A percentile compares a stretch with the other conserved stretches of the same genome.
These are phyloP conservation scores for Spathaspora girioi DNA, from an alignment of 805 yeast genomes.

Conservation along the genomic window DNA sequence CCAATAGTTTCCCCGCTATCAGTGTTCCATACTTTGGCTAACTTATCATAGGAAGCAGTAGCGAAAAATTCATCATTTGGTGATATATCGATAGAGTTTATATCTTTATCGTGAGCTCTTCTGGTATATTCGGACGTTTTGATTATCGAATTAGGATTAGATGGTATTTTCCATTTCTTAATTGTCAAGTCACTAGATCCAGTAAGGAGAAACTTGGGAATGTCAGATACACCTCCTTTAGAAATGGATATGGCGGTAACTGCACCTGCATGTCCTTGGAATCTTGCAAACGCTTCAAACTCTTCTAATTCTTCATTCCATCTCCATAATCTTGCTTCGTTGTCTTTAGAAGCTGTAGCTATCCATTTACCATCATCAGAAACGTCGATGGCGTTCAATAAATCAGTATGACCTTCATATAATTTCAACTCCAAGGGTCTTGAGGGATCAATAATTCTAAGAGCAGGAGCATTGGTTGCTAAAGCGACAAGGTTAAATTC, in stretches of 20 bases:
- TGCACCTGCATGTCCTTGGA: conserved; percentile 83
- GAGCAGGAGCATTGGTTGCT: conserved; percentile 91
- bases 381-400: conserved; percentile 76
- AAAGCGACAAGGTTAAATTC: conserved; percentile 57
- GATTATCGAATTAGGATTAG: conserved; percentile 28
- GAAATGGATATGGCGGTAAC: conserved; percentile 82
- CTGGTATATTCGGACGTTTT: conserved; percentile 80
- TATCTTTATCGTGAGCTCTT: conserved; percentile 95
- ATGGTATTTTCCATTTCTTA: conserved; percentile 80
- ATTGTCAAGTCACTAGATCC: conserved; percentile 83
- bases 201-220: conserved; percentile 72
- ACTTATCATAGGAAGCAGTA: conserved; percentile 90
- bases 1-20: conserved; percentile 87
- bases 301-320: conserved; percentile 41
- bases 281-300: conserved; percentile 53
- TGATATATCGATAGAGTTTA: conserved; percentile 84
- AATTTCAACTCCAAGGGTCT: conserved; percentile 58
- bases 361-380: conserved; percentile 84
- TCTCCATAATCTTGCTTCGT: conserved; percentile 80
- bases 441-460: conserved; percentile 69
- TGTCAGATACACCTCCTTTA: conserved; percentile 30
- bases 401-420: conserved; percentile 79
- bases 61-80: conserved; percentile 88
- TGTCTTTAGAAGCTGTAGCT: conserved; percentile 89
- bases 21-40: conserved; percentile 85